Conservation (phyloP, 257 asterid genomes). For the Rhazya stricta region DNA sequence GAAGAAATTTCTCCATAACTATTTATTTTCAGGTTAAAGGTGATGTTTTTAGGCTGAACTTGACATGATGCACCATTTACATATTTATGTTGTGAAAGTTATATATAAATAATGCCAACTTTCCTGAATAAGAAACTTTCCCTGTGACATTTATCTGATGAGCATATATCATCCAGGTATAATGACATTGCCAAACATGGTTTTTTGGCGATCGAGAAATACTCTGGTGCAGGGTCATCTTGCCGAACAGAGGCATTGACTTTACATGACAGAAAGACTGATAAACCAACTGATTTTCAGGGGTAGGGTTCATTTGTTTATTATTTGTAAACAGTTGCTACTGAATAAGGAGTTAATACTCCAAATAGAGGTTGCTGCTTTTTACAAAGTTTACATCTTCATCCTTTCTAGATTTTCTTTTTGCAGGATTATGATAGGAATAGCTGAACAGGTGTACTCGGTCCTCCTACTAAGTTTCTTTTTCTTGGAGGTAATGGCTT, state of each 20-base stretch:
- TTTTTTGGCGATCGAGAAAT: constrained; percentile 54
- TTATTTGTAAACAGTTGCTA: constrained; percentile 6
- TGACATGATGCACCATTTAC: background rate
- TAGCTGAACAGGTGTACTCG: constrained; percentile 86
- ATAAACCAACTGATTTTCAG: constrained; percentile 57
- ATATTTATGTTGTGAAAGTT: background rate
- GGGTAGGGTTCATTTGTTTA: constrained; percentile 40
- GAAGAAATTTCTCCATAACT: background rate
- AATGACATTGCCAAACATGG: constrained; percentile 86
- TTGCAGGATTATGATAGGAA: constrained; percentile 67
- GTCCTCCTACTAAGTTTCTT: constrained; percentile 82
- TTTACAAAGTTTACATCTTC: constrained; percentile 12
- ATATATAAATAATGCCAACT: background rate
- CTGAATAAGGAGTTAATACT: constrained; percentile 8
- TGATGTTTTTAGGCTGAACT: background rate
- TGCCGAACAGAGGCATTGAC: constrained; percentile 34
- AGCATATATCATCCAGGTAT: constrained; percentile 52
- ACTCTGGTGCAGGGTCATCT: constrained; percentile 35
- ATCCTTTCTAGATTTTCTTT: constrained; percentile 8
- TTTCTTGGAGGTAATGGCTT: constrained; percentile 64
- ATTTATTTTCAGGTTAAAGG: no score
- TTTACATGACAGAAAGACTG: constrained; percentile 30
- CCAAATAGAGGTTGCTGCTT: constrained; percentile 8
- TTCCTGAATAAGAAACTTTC: constrained; percentile 10
- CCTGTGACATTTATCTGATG: constrained; percentile 12